Evolutionary conservation across 1,139 yeast genomes (phyloP), one percentile per base, ranked within the genome.

Genomic region (Hyphopichia pseudoburtonii): DNA sequence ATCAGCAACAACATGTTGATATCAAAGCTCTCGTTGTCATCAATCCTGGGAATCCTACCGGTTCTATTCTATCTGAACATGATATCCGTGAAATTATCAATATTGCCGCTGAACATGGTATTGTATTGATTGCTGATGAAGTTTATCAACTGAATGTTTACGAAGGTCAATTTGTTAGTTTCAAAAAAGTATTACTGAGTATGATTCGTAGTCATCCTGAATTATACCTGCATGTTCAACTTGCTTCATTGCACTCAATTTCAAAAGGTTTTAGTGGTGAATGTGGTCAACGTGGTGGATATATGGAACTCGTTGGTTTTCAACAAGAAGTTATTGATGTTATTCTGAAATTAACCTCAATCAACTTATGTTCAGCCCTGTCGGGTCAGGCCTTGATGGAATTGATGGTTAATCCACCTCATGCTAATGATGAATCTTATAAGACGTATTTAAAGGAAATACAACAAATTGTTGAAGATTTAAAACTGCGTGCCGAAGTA

Each of bases 201-300:
- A 64, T 89, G 49, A 81, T 82, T 44, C 64, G 64, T 36, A 58
- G 71, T 27, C 61, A 75, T 44, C 78, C 79, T 11, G 74, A 76
- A 16, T 56, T 63, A 38, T 90, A 80, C 59, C 74, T 75, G 40
- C 71, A 80, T 42, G 94, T 92, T 31, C 96, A 89, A 56, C 74
- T 94, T 44, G 97, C 95, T 2, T 90, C 97, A 2, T 70, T 92
- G 48, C 97, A 92, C 61, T 89, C 97, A 12, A 89, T 95, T 28
- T 90, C 97, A 15, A 92, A 92, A 66, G 98, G 98, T 58, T 87
- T 89, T 54, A 78, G 89, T 50, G 99, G 98, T 42, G 98, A 92
- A 66, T 92, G 98, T 73, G 98, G 98, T 41, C 98, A 92, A 68
- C 82, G 98, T 64, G 98, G 97, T 53, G 98, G 99, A 4, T 94